Evolutionary conservation across 192 early-diverging fungal species (phyloP).

Genomic region (Podochytrium sp.): DNA sequence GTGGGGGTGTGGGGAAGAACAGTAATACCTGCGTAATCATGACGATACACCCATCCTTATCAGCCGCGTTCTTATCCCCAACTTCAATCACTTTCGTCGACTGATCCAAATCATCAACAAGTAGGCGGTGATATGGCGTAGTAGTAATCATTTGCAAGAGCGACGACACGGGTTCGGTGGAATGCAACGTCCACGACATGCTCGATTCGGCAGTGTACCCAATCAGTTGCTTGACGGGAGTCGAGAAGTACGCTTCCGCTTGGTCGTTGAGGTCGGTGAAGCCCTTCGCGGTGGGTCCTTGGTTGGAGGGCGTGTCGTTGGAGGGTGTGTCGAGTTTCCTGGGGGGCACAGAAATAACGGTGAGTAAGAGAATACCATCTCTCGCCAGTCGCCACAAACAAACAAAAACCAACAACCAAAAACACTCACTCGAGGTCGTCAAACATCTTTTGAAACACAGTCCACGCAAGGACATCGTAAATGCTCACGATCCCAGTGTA

Average conservation of each 20-base stretch:
- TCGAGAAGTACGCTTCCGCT: slow-evolving; percentile 44
- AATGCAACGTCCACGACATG: slow-evolving; percentile 46
- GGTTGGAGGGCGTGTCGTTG: neutral
- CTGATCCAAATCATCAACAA: slow-evolving; percentile 47
- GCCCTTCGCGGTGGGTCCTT: neutral
- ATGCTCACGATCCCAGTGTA: slow-evolving; percentile 54
- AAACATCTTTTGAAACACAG: slow-evolving; percentile 56
- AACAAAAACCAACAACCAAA: neutral
- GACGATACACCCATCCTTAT: neutral
- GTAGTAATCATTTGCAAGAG: slow-evolving; percentile 46
- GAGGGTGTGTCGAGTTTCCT: neutral
- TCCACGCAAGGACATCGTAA: slow-evolving; percentile 51
- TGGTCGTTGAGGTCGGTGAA: slow-evolving; percentile 23
- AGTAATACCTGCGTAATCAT: slow-evolving; percentile 44
- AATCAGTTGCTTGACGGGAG: slow-evolving; percentile 39
- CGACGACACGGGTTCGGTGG: slow-evolving; percentile 39
- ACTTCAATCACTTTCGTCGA: slow-evolving; percentile 1
- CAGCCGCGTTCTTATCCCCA: neutral
- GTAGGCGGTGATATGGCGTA: slow-evolving; percentile 44
- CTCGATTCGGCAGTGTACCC: slow-evolving; percentile 40
- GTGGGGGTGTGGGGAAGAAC: neutral
- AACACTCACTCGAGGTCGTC: slow-evolving; percentile 38
- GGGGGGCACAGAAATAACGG: too few relatives aligned
- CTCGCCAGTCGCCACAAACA: neutral
- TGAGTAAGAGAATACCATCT: neutral